Percentiles rank a stretch among this genome's conserved stretches.
Conservation (phyloP, 2,329 filamentous ascomycete genomes). For the Pseudogymnoascus sp. region DNA sequence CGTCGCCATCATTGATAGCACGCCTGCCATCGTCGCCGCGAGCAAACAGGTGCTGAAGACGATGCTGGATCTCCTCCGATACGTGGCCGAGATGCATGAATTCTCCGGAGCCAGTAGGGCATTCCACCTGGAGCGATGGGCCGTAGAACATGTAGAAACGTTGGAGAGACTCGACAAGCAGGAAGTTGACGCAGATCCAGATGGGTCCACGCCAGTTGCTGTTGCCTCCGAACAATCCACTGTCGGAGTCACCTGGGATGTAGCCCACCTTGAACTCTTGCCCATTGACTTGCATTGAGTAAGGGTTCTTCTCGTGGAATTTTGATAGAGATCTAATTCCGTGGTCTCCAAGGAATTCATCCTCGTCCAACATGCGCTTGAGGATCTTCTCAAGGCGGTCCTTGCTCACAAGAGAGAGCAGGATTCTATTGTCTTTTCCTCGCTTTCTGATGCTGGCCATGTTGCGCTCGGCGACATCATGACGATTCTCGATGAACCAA, state of each 20-base stretch:
- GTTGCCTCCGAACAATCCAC: slow-evolving; percentile 89
- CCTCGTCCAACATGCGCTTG: slow-evolving; percentile 84
- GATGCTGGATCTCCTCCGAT: slow-evolving; percentile 89
- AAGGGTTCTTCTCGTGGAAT: slow-evolving; percentile 81
- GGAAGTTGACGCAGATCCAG: slow-evolving; percentile 93
- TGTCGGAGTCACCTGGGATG: slow-evolving; percentile 92
- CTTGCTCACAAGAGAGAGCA: slow-evolving; percentile 86
- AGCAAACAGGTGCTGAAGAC: slow-evolving; percentile 84
- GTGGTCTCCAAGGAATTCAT: slow-evolving; percentile 84
- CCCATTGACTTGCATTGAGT: slow-evolving; percentile 91
- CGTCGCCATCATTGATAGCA: slow-evolving; percentile 78
- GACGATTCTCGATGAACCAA: slow-evolving; percentile 86
- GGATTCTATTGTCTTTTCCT: slow-evolving; percentile 80
- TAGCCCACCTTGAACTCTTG: slow-evolving; percentile 84
- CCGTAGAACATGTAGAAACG: slow-evolving; percentile 96
- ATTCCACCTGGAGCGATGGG: slow-evolving; percentile 79
- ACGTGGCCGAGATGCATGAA: slow-evolving; percentile 95
- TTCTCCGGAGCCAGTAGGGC: slow-evolving; percentile 85
- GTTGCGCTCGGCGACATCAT: slow-evolving; percentile 83
- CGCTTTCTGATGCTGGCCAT: slow-evolving; percentile 88
- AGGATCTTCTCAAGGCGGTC: slow-evolving; percentile 86
- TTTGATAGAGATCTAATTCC: slow-evolving; percentile 90
- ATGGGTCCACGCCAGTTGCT: slow-evolving; percentile 96
- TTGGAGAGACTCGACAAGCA: slow-evolving; percentile 88
- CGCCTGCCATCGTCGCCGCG: slow-evolving; percentile 77